Evolutionary conservation across 2,329 filamentous ascomycete genomes (phyloP), one percentile per base, ranked within the genome.

Genomic region (Penicillium digitatum): DNA sequence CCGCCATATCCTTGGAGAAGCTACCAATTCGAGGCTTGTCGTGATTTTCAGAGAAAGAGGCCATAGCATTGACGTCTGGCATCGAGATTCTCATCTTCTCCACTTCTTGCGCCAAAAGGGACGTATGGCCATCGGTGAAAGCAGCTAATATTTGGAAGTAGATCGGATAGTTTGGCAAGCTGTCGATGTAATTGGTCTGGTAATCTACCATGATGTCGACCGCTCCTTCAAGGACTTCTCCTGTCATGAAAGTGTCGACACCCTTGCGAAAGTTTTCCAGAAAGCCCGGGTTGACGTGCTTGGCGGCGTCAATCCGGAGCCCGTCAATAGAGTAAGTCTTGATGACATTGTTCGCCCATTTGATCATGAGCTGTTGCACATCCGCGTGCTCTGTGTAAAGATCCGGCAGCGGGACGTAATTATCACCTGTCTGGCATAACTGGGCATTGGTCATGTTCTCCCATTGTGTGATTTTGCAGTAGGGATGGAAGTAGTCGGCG

Each of bases 11-110:
- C n/a, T 73, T 66, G 47, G 78, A 82, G 52, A 76, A 65, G 55
- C 72, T 78, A 4, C 79, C 67, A 66, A 82, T 84, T 8, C 83
- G 80, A 5, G 78, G 61, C 48, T 81, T 76, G 63, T 85, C 83
- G 62, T 86, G 82, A 65, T 85, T 86, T 64, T 85, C 83, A 3
- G 80, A 67, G 61, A 85, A 86, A 0, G 73, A 77, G 7, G 75
- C 80, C 12, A 83, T 72, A 10, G 75, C 72, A 2, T 75, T 71
- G 1, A 78, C 72, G 61, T 83, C 76, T 1, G 60, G 53, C 47
- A 74, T 77, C 7, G 52, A 18, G 8, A 48, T 44, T 37, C 66
- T 63, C 40, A 70, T 65, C 5, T 57, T 35, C 22, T 63, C 59
- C 3, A 72, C 60, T 24, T 43, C 58, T 9, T 58, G 34, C 2